A percentile compares a stretch with the other conserved stretches of the same genome.
Conservation (phyloP, 2,329 filamentous ascomycete species). For the Xylaria sp. region DNA sequence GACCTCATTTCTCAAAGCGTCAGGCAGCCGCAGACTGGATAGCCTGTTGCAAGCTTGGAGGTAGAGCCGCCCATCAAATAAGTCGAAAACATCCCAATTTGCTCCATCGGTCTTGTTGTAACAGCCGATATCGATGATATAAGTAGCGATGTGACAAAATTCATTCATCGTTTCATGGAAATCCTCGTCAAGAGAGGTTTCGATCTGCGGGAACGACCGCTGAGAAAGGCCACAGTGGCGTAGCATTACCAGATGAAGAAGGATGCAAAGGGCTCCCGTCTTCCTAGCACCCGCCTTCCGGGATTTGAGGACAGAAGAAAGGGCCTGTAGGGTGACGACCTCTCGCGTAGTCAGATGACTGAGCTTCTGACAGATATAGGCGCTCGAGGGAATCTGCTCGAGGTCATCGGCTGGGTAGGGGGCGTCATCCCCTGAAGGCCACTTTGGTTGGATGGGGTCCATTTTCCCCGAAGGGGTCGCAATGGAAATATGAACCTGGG, state of each 20-base stretch:
- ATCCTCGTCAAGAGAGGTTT: not conserved
- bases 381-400: not conserved
- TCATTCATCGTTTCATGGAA: slow-evolving; percentile 7
- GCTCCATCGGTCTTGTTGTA: slow-evolving; percentile 1
- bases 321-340: slow-evolving; percentile 21
- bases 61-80: slow-evolving; percentile 39
- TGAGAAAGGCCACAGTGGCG: slow-evolving; percentile 27
- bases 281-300: not conserved
- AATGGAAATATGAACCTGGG: slow-evolving; percentile 13
- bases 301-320: slow-evolving; percentile 22
- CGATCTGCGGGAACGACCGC: slow-evolving; percentile 20
- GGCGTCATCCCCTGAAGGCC: not conserved
- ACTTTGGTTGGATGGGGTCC: not conserved
- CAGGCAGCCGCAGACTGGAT: slow-evolving; percentile 9
- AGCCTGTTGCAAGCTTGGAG: slow-evolving; percentile 9
- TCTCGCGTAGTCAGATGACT: slow-evolving; percentile 22
- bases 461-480: slow-evolving; percentile 7
- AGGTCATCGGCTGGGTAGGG: not conserved
- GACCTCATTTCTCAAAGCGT: slow-evolving; percentile 22
- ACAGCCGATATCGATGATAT: slow-evolving; percentile 2
- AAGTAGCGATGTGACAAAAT: slow-evolving; percentile 17
- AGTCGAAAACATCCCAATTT: slow-evolving; percentile 37
- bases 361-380: not conserved
- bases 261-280: slow-evolving; percentile 21
- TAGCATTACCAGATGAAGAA: slow-evolving; percentile 34